Evolutionary conservation across 495 filamentous ascomycete species (phyloP).

Genomic region (Penicillium alfredii): DNA sequence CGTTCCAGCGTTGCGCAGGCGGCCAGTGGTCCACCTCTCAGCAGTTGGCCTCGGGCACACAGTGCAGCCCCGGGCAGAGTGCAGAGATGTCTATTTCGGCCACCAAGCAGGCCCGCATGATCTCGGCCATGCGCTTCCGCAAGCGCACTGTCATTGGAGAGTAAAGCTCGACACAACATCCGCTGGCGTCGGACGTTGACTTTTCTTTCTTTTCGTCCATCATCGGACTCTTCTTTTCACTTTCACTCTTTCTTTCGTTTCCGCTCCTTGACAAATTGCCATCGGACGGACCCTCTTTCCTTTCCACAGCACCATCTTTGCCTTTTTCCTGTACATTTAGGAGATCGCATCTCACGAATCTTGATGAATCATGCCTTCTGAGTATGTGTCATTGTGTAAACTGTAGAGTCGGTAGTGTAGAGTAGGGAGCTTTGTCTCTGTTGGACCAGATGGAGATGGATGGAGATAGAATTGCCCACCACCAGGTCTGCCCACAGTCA

Average conservation of each 20-base stretch:
- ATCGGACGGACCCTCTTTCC: conserved; percentile 14
- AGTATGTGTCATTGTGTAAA: not conserved
- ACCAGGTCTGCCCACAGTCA: too few relatives aligned
- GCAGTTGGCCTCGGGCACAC: conserved; percentile 52
- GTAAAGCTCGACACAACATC: conserved; percentile 19
- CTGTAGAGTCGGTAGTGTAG: too few relatives aligned
- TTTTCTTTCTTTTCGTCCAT: not conserved
- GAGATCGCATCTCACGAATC: conserved; percentile 8
- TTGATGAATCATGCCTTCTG: not conserved
- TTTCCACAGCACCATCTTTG: conserved; percentile 15
- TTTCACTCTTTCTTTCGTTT: conserved; percentile 15
- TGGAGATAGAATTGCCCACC: too few relatives aligned
- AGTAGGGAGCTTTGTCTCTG: too few relatives aligned
- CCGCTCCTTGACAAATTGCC: conserved; percentile 3
- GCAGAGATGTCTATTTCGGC: conserved; percentile 34
- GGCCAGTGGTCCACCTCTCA: conserved; percentile 53
- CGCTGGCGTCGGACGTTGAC: conserved; percentile 17
- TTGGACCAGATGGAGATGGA: too few relatives aligned
- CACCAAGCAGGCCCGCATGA: conserved; percentile 20
- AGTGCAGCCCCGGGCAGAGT: conserved; percentile 50
- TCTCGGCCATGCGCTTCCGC: conserved; percentile 30
- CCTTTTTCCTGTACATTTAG: conserved; percentile 22
- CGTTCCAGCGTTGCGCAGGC: conserved; percentile 57
- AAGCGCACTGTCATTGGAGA: conserved; percentile 20
- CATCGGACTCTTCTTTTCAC: conserved; percentile 3